Evolutionary conservation across 805 yeast species (phyloP), one percentile per base, ranked within the genome.

Genomic region (Yamadazyma tumulicola): DNA sequence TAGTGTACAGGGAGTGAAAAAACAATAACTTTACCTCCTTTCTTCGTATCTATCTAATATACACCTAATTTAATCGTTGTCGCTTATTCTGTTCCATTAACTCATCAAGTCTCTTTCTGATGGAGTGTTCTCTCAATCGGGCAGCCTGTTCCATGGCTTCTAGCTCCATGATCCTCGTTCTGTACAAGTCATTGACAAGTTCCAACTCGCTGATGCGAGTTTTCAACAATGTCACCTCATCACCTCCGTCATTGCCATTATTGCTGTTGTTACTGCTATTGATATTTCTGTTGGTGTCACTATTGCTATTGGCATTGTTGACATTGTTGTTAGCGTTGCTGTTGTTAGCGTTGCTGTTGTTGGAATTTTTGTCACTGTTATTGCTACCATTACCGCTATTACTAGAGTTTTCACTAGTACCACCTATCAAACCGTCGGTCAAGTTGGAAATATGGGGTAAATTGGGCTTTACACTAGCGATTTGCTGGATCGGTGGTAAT

Each of bases 181-280:
- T 76, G 64, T 87, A 85, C 39, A 91, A 64, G 54, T 89, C 97
- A 49, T 88, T 89, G 26, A 91, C 95, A 27, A 89, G 68, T 55
- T 91, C 97, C 42, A 91, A 71, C 55, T 91, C 97, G 9, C 84
- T 77, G 15, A 89, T 85, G 39, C 94, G 70, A 0, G 96, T 85
- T 44, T 77, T 76, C 43, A 89, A 61, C 17, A 59, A 48, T 17
- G 68, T 62, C 10, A 57, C 47, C 43, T 64, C 69, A 19, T 26
- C 36, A 6, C 31, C 31, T 6, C 19, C 25, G 11, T 12, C 20
- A 20, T n/a, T 16, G n/a, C 22, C 21, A 26, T 15, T 26, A 6
- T 19, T 12, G 17, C 7, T 7, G 14, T 24, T 24, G n/a, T 24
- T 24, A 16, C 6, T 24, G n/a, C 14, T 12, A 6, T 7, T 8